A percentile compares a stretch with the other conserved stretches of the same genome.
phyloP scores from a whole-genome alignment of 2,329 filamentous ascomycete species.

The Fusarium neocosmosporiellum region DNA sequence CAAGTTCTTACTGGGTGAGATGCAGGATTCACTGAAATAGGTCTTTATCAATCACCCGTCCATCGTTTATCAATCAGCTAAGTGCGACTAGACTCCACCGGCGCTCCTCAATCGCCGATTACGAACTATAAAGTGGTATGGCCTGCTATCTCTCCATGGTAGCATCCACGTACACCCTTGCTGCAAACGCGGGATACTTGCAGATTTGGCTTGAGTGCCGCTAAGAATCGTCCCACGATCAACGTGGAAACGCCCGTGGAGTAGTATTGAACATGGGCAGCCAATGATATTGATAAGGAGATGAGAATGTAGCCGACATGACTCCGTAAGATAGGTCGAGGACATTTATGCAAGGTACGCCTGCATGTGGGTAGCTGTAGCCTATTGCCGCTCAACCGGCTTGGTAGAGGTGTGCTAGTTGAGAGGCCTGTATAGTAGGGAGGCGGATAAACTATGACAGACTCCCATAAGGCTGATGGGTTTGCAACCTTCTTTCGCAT shows the following conservation, averaged over 20 bases:
- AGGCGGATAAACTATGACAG: neutral
- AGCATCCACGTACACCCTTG: neutral
- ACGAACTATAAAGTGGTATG: neutral
- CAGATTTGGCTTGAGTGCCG: neutral
- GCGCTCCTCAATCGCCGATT: neutral
- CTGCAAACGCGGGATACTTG: neutral
- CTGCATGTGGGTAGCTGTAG: neutral
- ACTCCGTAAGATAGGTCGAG: neutral
- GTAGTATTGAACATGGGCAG: neutral
- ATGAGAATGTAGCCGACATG: neutral
- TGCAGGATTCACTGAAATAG: neutral
- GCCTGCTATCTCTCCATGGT: neutral
- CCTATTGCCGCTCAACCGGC: neutral
- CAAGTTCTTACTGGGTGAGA: neutral
- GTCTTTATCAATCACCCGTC: slow-evolving; percentile 10
- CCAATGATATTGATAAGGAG: neutral
- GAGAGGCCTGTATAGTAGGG: too few species aligned
- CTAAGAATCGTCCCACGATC: neutral
- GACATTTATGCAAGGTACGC: neutral
- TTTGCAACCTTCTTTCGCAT: neutral
- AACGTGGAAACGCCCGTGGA: neutral
- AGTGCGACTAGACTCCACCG: neutral
- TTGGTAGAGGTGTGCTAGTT: neutral
- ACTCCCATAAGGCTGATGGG: neutral
- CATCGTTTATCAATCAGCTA: slow-evolving; percentile 12